A percentile compares a stretch with the other conserved stretches of the same genome.
These are phyloP conservation scores for Neurospora sp. DNA, from an alignment of 495 filamentous ascomycete genomes.

Conservation along the genomic window DNA sequence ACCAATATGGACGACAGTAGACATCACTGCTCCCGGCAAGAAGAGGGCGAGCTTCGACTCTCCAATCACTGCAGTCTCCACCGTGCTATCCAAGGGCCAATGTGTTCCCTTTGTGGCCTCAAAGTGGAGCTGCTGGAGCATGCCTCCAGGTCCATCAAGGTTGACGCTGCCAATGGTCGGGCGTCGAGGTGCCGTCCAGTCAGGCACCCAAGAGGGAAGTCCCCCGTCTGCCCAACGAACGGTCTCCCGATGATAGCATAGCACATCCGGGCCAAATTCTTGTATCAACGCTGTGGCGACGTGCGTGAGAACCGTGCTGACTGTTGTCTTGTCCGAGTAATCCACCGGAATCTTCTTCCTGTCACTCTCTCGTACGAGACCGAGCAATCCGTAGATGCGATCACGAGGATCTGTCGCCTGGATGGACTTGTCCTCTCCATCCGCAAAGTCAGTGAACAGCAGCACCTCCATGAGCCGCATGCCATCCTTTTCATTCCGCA, in stretches of 20 bases:
- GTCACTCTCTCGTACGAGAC: conserved; percentile 7
- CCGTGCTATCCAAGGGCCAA: not conserved
- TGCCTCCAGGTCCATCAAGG: not conserved
- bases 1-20: not conserved
- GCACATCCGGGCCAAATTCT: conserved; percentile 1
- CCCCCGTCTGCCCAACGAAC: not conserved
- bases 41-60: not conserved
- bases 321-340: conserved; percentile 5
- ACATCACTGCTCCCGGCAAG: not conserved
- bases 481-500: not conserved
- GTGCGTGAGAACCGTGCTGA: conserved; percentile 46
- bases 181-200: not conserved
- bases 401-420: conserved; percentile 12
- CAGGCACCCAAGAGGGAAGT: conserved; percentile 8
- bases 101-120: not conserved
- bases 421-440: not conserved
- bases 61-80: not conserved
- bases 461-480: conserved; percentile 5
- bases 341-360: conserved; percentile 7
- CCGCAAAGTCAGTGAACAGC: not conserved
- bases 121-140: not conserved
- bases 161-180: not conserved
- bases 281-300: conserved; percentile 39
- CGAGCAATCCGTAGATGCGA: conserved; percentile 14
- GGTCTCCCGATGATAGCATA: not conserved